Evolutionary conservation across 352 stramenopile genomes (phyloP), one percentile per base, ranked within the genome.

Genomic region (Thalassiosira mediterranea): DNA sequence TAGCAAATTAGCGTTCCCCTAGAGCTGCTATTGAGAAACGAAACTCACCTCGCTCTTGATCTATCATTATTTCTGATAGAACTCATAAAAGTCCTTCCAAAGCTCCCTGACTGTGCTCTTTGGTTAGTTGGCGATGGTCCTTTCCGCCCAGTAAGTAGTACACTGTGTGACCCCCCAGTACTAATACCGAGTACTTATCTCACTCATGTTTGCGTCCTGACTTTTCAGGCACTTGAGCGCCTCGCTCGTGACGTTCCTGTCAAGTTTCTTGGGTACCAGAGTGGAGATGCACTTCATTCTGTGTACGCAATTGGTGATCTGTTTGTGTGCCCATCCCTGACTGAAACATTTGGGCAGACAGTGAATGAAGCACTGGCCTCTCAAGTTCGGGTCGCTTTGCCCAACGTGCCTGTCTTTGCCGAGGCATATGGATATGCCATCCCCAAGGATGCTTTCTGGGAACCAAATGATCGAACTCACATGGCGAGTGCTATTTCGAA

Each of bases 291-390:
- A 28, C 52, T 86, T 25, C 68, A 86, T 51, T 69, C 72, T 10
- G 78, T 73, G 0, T 86, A 86, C 64, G 61, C 72, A n/a, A 48
- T 80, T 11, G 72, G 58, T 21, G 78, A 86, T 52, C 54, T 75
- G 15, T 86, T 86, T 48, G 78, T 86, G 0, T 86, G 72, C 42
- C 72, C 78, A 34, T 83, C 72, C 7, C 52, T 76, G 2, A 83
- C 78, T 8, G 78, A 86, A 66, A 86, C 78, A 13, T 86, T 86
- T 76, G 78, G 78, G n/a, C 78, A 86, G 53, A 86, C 78, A 31
- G 78, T 86, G 23, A 86, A 86, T 46, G 78, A 86, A 47, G 78
- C 78, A 34, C 51, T 86, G 5, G 78, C 78, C 10, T 77, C 57
- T 52, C 58, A 76, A 69, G 67, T 83, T 26, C 49, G 67, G 26